Evolutionary conservation across 192 early-diverging fungal genomes (phyloP), one percentile per base, ranked within the genome.

Genomic region (Umbelopsis sp.): DNA sequence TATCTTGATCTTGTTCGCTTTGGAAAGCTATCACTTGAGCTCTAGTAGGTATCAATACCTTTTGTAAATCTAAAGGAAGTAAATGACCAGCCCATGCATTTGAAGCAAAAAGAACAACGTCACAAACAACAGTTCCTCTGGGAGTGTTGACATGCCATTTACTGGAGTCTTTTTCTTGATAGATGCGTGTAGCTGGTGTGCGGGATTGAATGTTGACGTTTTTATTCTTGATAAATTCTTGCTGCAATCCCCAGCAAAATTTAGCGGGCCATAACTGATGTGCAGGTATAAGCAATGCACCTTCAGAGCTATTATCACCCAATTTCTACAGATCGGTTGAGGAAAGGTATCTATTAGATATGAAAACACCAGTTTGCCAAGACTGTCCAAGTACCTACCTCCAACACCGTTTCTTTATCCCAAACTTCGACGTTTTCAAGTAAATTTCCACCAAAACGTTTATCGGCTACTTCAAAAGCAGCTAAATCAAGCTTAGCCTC

Each of bases 221-320:
- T 34, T 29, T 29, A 34, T 62, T 62, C 31, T 62, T 62, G 26
- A 34, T 34, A 20, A 22, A 62, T 62, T 62, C 56, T 34, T 62
- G 31, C 7, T 62, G 56, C 25, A 62, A n/a, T 11, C 25, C 26
- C 56, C 56, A 62, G 31, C 56, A 62, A 4, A 62, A 3, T n/a
- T 62, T 62, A 26, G 56, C 56, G 0, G 56, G 56, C 56, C 56
- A 62, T n/a, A 62, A 26, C 5, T 62, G 56, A 62, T 62, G 56
- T 34, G 56, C 56, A 12, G 56, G 56, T 62, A 62, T 62, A 29
- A 62, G 56, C 2, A 62, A 16, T n/a, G 56, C 56, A 2, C 56
- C 56, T 9, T 20, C 24, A 29, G 14, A 26, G 31, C 31, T 26
- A 10, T 20, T 62, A 62, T 20, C 17, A 32, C 56, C 56, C 29